Base-by-base conservation (phyloP, 1,139 yeast species). In the Candida dubliniensis region DNA sequence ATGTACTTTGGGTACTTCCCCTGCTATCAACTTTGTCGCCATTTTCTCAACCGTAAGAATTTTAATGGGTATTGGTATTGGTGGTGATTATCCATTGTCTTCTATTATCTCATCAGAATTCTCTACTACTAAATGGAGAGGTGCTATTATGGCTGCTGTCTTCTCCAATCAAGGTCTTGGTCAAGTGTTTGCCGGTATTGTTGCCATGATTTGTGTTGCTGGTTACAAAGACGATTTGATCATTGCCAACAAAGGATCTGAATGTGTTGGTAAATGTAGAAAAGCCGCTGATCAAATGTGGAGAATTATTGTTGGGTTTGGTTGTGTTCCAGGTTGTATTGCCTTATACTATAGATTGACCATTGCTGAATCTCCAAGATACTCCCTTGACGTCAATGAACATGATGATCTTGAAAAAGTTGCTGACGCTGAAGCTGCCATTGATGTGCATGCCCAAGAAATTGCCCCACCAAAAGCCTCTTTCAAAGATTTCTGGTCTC, bases 1-100 rank as follows among this genome's bases (percentile, higher is more conserved):
- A 76, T 87, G 84, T 77, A 67, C 79, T 49, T 55, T 84, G 44
- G 95, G 95, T 58, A 54, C 65, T 7, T 78, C 95, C 25, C 80
- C 87, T 29, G 91, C 85, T 50, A 67, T 87, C 51, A 77, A 75
- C 63, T 85, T 87, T 58, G 81, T 80, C 41, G 95, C 91, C 42
- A 74, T 86, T 44, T 74, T 87, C 52, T 69, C 83, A n/a, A 81
- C 84, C 56, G 82, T 81, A 68, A 84, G 96, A 79, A 82, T 87
- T 53, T 61, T 87, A 50, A 84, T 84, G 88, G 96, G 96, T 74
- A 83, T 93, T 58, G 99, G 99, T 82, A 95, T 93, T 60, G 99
- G 99, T 74, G 99, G 98, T 78, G 99, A 93, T 72, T 93, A 93
- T 71, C 99, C 99, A 58, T 81, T 93, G 69, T 90, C 98, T 36